phyloP scores from a whole-genome alignment of 2,329 filamentous ascomycete species.

The Magnaporthiopsis poae region DNA sequence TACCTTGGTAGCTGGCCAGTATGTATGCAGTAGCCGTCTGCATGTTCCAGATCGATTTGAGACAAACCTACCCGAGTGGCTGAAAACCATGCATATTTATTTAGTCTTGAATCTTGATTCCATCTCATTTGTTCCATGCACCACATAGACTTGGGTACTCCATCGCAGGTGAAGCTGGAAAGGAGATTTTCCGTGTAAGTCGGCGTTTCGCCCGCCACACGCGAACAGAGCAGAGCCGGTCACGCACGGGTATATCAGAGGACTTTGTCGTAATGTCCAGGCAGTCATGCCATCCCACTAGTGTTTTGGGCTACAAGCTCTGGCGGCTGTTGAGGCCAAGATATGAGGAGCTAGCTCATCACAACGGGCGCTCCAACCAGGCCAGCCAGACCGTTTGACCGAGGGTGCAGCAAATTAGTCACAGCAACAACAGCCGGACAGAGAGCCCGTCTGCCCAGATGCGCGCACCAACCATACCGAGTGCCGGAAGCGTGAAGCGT shows the following conservation, averaged over 20 bases:
- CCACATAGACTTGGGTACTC: not conserved
- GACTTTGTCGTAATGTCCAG: not conserved
- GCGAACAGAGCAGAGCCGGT: not conserved
- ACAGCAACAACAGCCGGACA: not conserved
- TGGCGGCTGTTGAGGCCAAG: not conserved
- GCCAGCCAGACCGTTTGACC: not conserved
- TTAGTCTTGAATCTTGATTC: not conserved
- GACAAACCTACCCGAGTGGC: not conserved
- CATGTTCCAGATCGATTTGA: not conserved
- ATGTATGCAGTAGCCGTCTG: not conserved
- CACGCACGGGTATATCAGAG: not conserved
- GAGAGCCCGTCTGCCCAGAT: not conserved
- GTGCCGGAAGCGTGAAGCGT: not conserved
- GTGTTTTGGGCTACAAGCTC: not conserved
- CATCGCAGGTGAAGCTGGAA: not conserved
- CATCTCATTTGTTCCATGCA: not conserved
- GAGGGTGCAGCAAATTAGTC: not conserved
- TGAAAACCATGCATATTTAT: not conserved
- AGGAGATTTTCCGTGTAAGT: not conserved
- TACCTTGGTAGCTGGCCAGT: no score
- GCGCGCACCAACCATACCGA: not conserved
- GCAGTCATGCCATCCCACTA: not conserved
- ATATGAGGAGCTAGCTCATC: not conserved
- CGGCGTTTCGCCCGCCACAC: not conserved
- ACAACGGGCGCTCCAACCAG: not conserved